Conservation (phyloP, 1,139 yeast species). For the Geotrichum carabidarum region DNA sequence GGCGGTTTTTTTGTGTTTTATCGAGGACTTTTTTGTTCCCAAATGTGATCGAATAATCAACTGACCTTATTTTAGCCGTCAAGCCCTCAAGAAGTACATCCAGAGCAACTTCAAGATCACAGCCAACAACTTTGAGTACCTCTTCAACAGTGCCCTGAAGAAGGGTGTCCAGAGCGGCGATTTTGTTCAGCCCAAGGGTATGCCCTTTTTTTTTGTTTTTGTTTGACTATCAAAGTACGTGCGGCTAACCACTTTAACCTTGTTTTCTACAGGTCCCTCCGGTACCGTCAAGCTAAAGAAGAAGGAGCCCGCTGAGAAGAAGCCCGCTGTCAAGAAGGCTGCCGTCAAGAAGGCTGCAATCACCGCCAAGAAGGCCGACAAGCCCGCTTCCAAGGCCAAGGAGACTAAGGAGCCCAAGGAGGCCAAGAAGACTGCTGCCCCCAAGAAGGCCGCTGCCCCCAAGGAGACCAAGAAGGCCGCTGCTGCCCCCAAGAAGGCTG, state of each 20-base stretch:
- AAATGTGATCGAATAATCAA: background rate
- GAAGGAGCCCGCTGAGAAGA: slow-evolving; percentile 33
- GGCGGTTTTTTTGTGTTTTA: background rate
- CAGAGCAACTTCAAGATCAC: slow-evolving; percentile 56
- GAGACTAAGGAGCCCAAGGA: slow-evolving; percentile 22
- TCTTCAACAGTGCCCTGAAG: slow-evolving; percentile 73
- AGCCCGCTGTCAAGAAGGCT: slow-evolving; percentile 29
- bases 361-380: slow-evolving; percentile 28
- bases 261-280: slow-evolving; percentile 41
- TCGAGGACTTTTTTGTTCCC: too few relatives aligned
- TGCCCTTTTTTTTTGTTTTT: slow-evolving; percentile 21
- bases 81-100: slow-evolving; percentile 69
- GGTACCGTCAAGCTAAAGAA: slow-evolving; percentile 65
- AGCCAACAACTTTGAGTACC: slow-evolving; percentile 62
- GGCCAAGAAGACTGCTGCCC: slow-evolving; percentile 30
- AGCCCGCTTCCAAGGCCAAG: slow-evolving; percentile 28
- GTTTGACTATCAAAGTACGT: background rate
- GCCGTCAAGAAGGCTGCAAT: slow-evolving; percentile 27
- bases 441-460: slow-evolving; percentile 28
- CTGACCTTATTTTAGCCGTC: slow-evolving; percentile 45
- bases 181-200: slow-evolving; percentile 81
- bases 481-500: slow-evolving; percentile 28
- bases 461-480: slow-evolving; percentile 30
- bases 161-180: slow-evolving; percentile 76
- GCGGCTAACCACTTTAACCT: slow-evolving; percentile 7